Conservation (phyloP, 2,329 filamentous ascomycete genomes). For the Aureobasidium sp. region DNA sequence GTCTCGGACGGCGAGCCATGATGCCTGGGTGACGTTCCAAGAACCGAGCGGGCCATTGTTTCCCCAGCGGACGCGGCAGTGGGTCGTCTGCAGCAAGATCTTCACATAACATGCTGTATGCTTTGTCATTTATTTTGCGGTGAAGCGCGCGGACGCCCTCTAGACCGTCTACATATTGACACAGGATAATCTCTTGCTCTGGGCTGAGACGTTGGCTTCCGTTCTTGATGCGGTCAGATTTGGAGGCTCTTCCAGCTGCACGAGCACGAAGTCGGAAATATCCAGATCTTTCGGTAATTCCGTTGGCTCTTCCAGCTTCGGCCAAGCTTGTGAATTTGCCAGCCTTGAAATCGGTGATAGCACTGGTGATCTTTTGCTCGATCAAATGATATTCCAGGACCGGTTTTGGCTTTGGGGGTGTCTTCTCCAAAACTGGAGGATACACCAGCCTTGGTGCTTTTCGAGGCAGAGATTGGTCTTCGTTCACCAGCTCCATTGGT, state of each 20-base stretch:
- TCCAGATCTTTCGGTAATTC: not conserved
- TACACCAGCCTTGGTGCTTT: not conserved
- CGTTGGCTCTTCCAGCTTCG: conserved; percentile 2
- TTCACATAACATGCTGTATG: conserved; percentile 8
- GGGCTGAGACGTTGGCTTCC: conserved; percentile 5
- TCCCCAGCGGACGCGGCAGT: not conserved
- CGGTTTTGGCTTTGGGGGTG: not conserved
- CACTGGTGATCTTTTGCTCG: not conserved
- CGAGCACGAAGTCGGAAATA: conserved; percentile 5
- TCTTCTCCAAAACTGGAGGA: not conserved
- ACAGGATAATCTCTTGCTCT: not conserved
- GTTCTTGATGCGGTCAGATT: conserved; percentile 1
- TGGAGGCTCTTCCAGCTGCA: not conserved
- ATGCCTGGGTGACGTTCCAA: conserved; percentile 6
- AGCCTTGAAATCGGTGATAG: conserved; percentile 2
- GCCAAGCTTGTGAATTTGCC: conserved; percentile 3
- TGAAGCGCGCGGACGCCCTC: not conserved
- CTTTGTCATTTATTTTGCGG: conserved; percentile 4
- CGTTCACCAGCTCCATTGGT: not conserved
- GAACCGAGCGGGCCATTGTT: conserved; percentile 8
- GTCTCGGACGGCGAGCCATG: not conserved
- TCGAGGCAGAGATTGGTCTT: conserved; percentile 2
- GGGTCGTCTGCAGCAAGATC: conserved; percentile 1
- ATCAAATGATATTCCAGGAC: conserved; percentile 1
- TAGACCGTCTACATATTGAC: not conserved